Evolutionary conservation across 108 stramenopile genomes (phyloP), one percentile per base, ranked within the genome.

Genomic region (Asterionellopsis glacialis): DNA sequence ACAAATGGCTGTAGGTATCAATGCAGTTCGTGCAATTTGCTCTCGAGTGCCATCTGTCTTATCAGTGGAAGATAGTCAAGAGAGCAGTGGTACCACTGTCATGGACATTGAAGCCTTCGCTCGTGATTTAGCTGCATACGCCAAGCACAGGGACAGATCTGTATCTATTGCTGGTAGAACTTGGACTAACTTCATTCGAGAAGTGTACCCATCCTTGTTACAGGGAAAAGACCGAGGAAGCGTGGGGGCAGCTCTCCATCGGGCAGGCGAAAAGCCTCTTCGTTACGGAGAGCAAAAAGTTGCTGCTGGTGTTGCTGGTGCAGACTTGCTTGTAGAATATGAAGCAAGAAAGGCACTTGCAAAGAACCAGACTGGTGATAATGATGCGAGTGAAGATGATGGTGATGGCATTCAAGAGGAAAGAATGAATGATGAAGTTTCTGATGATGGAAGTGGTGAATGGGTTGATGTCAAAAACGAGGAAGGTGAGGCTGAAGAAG

Each of bases 1-100:
- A 70, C 91, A 84, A 72, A 97, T 99, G 85, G 95, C 96, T 5
- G 92, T 99, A 9, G 98, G 98, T 4, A 95, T 99, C 64, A 98
- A 98, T 71, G 79, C 94, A n/a, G 71, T 83, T 42, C 78, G 95
- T 15, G 97, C 96, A 43, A 85, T 99, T 63, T 77, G 85, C 58
- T 57, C 68, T 9, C 67, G 97, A n/a, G 84, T 92, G 12, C 98
- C 98, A 1, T 71, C 92, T 22, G 70, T 94, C 0, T 70, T 97
- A 45, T 75, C 84, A 24, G 77, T 80, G 41, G 93, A 94, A 47
- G 84, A 89, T 9, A 49, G 56, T 15, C 38, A 72, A 6, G 80
- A 82, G 9, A 62, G 60, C 22, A 65, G 44, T 22, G 80, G 68
- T 47, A 59, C 67, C 18, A 51, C 77, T 41, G 53, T 76, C 2